Percentiles rank a stretch among this genome's conserved stretches.
Conservation (phyloP, 2,329 filamentous ascomycete species). For the Xylariaceae sp. region DNA sequence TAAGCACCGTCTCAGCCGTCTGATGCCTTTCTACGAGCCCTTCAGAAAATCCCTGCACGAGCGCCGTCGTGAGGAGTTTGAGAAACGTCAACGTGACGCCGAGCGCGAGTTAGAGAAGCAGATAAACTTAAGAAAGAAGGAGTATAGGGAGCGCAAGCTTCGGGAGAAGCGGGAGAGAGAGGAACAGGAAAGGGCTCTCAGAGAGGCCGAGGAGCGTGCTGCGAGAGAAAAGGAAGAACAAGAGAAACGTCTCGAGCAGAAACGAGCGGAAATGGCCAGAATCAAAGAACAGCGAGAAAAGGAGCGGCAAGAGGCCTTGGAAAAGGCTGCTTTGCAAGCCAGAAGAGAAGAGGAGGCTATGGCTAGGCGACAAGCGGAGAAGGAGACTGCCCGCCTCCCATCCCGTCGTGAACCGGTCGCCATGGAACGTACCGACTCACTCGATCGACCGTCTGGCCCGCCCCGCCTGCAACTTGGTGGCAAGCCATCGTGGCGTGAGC, state of each 20-base stretch:
- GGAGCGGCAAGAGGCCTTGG: conserved; percentile 71
- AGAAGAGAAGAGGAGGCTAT: conserved; percentile 89
- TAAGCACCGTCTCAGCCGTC: conserved; percentile 87
- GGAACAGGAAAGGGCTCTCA: conserved; percentile 77
- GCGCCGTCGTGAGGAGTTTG: conserved; percentile 91
- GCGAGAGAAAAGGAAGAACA: conserved; percentile 87
- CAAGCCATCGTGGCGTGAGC: conserved; percentile 66
- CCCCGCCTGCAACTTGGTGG: conserved; percentile 60
- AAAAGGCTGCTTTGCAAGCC: conserved; percentile 73
- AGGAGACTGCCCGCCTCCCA: conserved; percentile 53
- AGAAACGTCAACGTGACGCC: conserved; percentile 88
- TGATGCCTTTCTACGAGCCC: conserved; percentile 82
- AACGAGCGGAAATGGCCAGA: conserved; percentile 72
- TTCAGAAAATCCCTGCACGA: conserved; percentile 86
- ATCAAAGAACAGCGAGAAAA: conserved; percentile 70
- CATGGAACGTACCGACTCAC: conserved; percentile 54
- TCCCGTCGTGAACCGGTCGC: conserved; percentile 49
- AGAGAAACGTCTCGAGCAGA: conserved; percentile 79
- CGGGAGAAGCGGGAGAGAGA: conserved; percentile 85
- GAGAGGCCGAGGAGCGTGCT: conserved; percentile 85
- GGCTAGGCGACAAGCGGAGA: conserved; percentile 73
- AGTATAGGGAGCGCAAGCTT: conserved; percentile 81
- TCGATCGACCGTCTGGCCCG: conserved; percentile 55
- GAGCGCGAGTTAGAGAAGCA: conserved; percentile 93
- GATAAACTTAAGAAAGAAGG: conserved; percentile 86